Base-by-base conservation (phyloP, 2,329 filamentous ascomycete species). In the Trichoderma cornu-damae region DNA sequence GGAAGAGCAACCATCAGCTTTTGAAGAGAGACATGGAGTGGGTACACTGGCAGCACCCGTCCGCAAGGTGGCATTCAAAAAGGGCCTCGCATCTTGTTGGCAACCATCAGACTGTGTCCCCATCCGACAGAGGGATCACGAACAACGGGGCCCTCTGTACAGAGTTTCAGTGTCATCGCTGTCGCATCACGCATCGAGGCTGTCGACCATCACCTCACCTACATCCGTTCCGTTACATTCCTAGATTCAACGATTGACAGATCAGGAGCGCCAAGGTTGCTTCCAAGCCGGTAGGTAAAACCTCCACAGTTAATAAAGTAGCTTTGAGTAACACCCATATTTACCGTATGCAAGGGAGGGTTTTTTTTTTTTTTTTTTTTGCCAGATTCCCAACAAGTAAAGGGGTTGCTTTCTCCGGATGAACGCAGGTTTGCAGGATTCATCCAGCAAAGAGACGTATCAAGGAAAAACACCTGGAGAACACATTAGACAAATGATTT, bases 1-100 rank as follows among this genome's bases (percentile, higher is more conserved):
- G 6, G 16, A 7, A 28, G 30, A 18, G 24, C 18, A 20, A 52
- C 14, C 14, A 35, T 26, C 18, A 40, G 18, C 38, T 34, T 11
- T 11, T 20, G n/a, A 43, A 20, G 18, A 44, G 50, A 53, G 28
- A 53, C 50, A 53, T 35, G 12, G 35, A 34, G 50, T 53, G 50
- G 38, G 18, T 34, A 44, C 34, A 32, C 8, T 11, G 1, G n/a
- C 18, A 38, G 1, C 3, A 24, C 18, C 37, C 14, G 11, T 24
- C 22, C 2, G n/a, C 8, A 20, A 11, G 22, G 16, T n/a, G 46
- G 30, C 2, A 8, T 6, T 51, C 11, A 52, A 42, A n/a, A n/a
- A n/a, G n/a, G n/a, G n/a, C 22, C 22, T 43, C n/a, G n/a, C n/a
- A n/a, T n/a, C n/a, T n/a, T n/a, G n/a, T n/a, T n/a, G n/a, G n/a